phyloP scores from a whole-genome alignment of 2,329 filamentous ascomycete genomes.

The Monosporascus sp. region DNA sequence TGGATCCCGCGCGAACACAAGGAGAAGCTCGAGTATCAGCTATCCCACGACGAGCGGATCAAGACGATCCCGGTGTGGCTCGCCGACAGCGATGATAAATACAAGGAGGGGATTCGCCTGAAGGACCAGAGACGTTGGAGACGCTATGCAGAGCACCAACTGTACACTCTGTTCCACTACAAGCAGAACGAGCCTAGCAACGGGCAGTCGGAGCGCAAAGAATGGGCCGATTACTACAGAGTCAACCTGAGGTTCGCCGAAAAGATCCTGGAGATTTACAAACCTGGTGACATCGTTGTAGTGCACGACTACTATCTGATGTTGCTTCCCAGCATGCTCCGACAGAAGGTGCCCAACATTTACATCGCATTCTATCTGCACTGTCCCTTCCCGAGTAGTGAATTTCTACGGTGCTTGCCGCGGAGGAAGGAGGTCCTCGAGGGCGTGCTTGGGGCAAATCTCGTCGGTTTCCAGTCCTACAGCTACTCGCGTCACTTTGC shows the following conservation, averaged over 20 bases:
- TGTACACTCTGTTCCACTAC: conserved; percentile 94
- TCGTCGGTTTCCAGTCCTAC: conserved; percentile 93
- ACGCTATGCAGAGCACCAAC: conserved; percentile 82
- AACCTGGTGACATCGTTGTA: conserved; percentile 85
- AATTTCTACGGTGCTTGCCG: conserved; percentile 85
- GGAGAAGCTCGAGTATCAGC: conserved; percentile 65
- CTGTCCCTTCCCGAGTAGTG: conserved; percentile 91
- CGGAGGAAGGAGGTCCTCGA: conserved; percentile 86
- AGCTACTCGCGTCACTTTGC: conserved; percentile 93
- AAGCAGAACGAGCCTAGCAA: conserved; percentile 89
- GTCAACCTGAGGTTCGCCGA: conserved; percentile 93
- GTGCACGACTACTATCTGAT: conserved; percentile 94
- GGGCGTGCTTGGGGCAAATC: conserved; percentile 83
- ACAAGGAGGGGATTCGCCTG: conserved; percentile 63
- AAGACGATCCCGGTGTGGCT: conserved; percentile 87
- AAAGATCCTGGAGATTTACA: conserved; percentile 81
- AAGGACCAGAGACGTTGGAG: conserved; percentile 85
- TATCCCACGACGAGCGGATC: conserved; percentile 68
- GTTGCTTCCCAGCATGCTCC: conserved; percentile 80
- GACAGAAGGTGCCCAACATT: conserved; percentile 79
- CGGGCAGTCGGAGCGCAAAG: conserved; percentile 71
- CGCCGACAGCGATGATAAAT: conserved; percentile 65
- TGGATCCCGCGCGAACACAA: conserved; percentile 68
- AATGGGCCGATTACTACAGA: conserved; percentile 89
- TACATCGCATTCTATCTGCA: conserved; percentile 95